A percentile compares a stretch with the other conserved stretches of the same genome.
phyloP scores from a whole-genome alignment of 2,329 filamentous ascomycete genomes.

The Colletotrichum musae region DNA sequence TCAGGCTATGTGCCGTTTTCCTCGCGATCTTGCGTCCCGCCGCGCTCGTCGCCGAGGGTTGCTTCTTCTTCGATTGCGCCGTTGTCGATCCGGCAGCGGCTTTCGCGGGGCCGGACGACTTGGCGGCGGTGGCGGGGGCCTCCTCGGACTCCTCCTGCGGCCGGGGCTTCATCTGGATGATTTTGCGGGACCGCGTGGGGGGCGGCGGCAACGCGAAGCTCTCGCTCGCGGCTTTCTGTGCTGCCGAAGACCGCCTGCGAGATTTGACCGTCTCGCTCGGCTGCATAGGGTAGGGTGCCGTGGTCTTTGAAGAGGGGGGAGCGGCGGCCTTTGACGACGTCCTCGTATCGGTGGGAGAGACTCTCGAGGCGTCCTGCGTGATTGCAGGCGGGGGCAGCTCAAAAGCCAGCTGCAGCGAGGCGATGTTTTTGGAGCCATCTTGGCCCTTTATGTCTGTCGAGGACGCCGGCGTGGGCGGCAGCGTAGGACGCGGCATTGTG shows the following conservation, averaged over 20 bases:
- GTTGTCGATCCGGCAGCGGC: constrained; percentile 36
- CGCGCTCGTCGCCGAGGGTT: constrained; percentile 81
- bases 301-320: constrained; percentile 43
- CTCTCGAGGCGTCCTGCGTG: constrained; percentile 61
- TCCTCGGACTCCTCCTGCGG: constrained; percentile 56
- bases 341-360: constrained; percentile 58
- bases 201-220: constrained; percentile 90
- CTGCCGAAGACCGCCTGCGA: constrained; percentile 65
- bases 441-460: constrained; percentile 85
- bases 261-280: constrained; percentile 67
- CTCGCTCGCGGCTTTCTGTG: constrained; percentile 64
- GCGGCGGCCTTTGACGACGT: constrained; percentile 45
- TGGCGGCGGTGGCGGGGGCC: constrained; percentile 37
- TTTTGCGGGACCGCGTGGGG: constrained; percentile 92
- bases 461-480: constrained; percentile 83
- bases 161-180: constrained; percentile 95
- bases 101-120: constrained; percentile 34
- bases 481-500: constrained; percentile 75
- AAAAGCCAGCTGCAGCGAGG: constrained; percentile 77
- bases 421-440: constrained; percentile 73
- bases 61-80: constrained; percentile 76
- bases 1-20: constrained; percentile 96
- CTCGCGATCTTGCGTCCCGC: constrained; percentile 95
- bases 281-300: constrained; percentile 60
- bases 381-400: constrained; percentile 84